Evolutionary conservation across 148 eudicot species (phyloP), one percentile per base, ranked within the genome.

Genomic region (Rhododendron mucronatum): DNA sequence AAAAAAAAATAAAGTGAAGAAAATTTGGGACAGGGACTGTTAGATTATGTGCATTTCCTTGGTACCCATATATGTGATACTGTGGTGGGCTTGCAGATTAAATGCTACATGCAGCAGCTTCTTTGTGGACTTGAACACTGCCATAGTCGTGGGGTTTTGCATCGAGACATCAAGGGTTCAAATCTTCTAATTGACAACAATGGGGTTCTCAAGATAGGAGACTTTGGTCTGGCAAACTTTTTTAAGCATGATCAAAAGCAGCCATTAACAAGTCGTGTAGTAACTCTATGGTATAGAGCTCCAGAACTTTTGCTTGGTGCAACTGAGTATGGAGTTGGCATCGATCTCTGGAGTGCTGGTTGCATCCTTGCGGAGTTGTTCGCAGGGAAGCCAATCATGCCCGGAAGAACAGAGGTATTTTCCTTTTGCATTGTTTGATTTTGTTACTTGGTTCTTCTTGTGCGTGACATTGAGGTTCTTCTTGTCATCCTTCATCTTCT

Each of bases 271-370:
- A 95, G 97, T 85, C 93, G 98, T 55, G 98, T 95, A 10, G 98
- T 95, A 85, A 95, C 98, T 30, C 87, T 95, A 78, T 94, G 97
- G 98, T 94, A 95, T 87, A 92, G 98, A 61, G 94, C 98, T 39
- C 98, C 97, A 18, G 98, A 95, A 83, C 97, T 95, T 85, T 87
- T 95, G 87, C 91, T 95, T 82, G 98, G 98, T 83, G 90, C 97
- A 63, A 94, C 97, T 63, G 85, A 92, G 74, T 95, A 95, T 89
- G 97, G 95, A n/a, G 90, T 92, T 82, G 90, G 92, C 81, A 91
- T 95, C 30, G 98, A 95, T 91, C 90, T 94, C 91, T 95, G 98
- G 98, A 95, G 98, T 86, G 93, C 88, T 7, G 98, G 98, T 82
- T 95, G 98, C 89, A 93, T 95, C 39, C 89, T 95, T 88, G 98